Percentiles rank a stretch among this genome's conserved stretches.
Evolutionary conservation across 345 rosid genomes (phyloP).

Genomic region (Eucalyptus virginea): DNA sequence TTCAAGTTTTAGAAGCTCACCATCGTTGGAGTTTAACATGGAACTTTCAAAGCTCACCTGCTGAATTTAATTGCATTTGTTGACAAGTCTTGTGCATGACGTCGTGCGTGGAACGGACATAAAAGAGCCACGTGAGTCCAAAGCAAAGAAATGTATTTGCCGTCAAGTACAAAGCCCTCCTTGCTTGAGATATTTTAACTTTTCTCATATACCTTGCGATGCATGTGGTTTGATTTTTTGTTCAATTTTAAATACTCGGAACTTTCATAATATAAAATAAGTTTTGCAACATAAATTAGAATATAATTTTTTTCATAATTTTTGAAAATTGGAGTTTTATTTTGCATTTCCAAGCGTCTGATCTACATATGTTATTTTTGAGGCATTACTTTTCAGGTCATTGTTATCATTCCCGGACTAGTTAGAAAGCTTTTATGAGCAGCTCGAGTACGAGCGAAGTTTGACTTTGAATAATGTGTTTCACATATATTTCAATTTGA

Average conservation of each 20-base stretch:
- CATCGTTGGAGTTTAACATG: not conserved
- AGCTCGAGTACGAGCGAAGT: not conserved
- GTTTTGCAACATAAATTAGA: not conserved
- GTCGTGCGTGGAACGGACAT: not conserved
- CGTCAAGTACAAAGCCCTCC: not conserved
- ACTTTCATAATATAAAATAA: too few relatives aligned
- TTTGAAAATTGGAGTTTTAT: too few relatives aligned
- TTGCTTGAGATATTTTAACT: not conserved
- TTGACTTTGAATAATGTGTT: not conserved
- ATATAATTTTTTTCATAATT: not conserved
- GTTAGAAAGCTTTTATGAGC: not conserved
- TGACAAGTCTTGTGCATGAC: not conserved
- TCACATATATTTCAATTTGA: not conserved
- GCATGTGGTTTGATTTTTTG: too few relatives aligned
- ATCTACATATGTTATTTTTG: not conserved
- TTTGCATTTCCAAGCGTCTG: not conserved
- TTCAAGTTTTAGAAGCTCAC: too few relatives aligned
- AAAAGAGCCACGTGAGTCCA: not conserved
- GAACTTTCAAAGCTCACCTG: not conserved
- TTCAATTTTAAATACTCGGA: not conserved
- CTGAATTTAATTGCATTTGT: not conserved
- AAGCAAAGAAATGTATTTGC: not conserved
- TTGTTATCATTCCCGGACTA: not conserved
- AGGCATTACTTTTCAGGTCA: not conserved
- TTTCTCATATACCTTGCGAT: not conserved